A percentile compares a stretch with the other conserved stretches of the same genome.
Conservation (phyloP, 345 rosid species). For the Viola odorata region DNA sequence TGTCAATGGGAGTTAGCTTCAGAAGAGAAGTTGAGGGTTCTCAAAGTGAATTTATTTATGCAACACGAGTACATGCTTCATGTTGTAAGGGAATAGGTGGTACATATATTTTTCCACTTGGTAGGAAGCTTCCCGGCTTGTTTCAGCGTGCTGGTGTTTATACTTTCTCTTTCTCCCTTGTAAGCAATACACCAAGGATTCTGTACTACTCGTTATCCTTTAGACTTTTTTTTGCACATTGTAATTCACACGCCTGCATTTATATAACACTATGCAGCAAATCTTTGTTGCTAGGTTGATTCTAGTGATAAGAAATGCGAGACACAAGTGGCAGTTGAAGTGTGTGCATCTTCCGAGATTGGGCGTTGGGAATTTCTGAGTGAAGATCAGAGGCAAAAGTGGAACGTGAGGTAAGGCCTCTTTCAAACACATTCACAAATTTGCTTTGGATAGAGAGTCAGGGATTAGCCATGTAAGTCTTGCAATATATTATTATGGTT, state of each 20-base stretch:
- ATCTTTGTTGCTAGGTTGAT: conserved; percentile 29
- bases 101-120: conserved; percentile 49
- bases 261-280: conserved; percentile 9
- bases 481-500: no score
- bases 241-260: conserved; percentile 2
- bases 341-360: conserved; percentile 36
- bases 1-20: conserved; percentile 45
- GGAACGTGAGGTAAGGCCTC: conserved; percentile 26
- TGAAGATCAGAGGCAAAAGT: conserved; percentile 11
- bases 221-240: background rate
- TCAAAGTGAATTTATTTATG: conserved; percentile 21
- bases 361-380: conserved; percentile 41
- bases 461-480: no score
- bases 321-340: conserved; percentile 22
- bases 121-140: conserved; percentile 27
- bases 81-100: conserved; percentile 42
- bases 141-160: conserved; percentile 51
- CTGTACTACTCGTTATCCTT: background rate
- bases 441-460: no score
- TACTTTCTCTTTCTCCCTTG: conserved; percentile 44
- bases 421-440: background rate
- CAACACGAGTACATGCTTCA: conserved; percentile 32
- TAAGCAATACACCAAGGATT: conserved; percentile 31
- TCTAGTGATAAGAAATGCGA: conserved; percentile 31
- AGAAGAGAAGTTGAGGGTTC: conserved; percentile 10